A percentile compares a stretch with the other conserved stretches of the same genome.
Conservation (phyloP, 2,329 filamentous ascomycete genomes). For the Xylaria sp. region DNA sequence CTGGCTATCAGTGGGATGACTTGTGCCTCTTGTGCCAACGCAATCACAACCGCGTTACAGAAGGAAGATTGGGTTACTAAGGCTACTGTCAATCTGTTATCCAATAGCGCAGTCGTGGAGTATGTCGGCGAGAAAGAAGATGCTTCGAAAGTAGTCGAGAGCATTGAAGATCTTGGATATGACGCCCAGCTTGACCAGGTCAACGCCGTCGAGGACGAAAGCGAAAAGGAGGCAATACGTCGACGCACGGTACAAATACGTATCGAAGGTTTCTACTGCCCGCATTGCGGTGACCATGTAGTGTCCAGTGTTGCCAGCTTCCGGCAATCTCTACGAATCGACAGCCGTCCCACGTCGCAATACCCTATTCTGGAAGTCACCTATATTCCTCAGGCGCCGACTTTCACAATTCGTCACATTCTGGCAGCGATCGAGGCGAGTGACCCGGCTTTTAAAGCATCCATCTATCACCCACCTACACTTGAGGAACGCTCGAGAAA, state of each 20-base stretch:
- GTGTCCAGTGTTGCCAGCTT: slow-evolving; percentile 65
- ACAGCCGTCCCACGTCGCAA: slow-evolving; percentile 65
- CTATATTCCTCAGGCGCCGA: slow-evolving; percentile 75
- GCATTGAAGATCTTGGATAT: slow-evolving; percentile 73
- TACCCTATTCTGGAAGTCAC: slow-evolving; percentile 75
- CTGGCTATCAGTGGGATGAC: slow-evolving; percentile 78
- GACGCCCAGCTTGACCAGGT: slow-evolving; percentile 69
- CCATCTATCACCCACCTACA: slow-evolving; percentile 81
- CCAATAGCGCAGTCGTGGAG: slow-evolving; percentile 72
- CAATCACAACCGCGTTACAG: slow-evolving; percentile 69
- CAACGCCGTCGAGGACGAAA: slow-evolving; percentile 49
- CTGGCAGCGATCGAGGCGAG: slow-evolving; percentile 72
- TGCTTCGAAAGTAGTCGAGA: slow-evolving; percentile 60
- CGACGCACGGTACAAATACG: slow-evolving; percentile 71
- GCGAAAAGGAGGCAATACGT: slow-evolving; percentile 42
- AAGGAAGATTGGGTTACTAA: slow-evolving; percentile 68
- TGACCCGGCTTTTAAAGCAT: slow-evolving; percentile 73
- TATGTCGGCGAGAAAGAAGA: slow-evolving; percentile 60
- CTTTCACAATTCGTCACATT: slow-evolving; percentile 80
- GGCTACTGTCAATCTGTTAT: slow-evolving; percentile 71
- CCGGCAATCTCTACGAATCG: slow-evolving; percentile 62
- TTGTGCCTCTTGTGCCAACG: slow-evolving; percentile 74
- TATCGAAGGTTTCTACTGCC: slow-evolving; percentile 80
- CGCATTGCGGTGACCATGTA: slow-evolving; percentile 73
- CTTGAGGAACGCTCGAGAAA: slow-evolving; percentile 82